A percentile compares a stretch with the other conserved stretches of the same genome.
Conservation (phyloP, 148 eudicot genomes). For the Nepenthes gracilis region DNA sequence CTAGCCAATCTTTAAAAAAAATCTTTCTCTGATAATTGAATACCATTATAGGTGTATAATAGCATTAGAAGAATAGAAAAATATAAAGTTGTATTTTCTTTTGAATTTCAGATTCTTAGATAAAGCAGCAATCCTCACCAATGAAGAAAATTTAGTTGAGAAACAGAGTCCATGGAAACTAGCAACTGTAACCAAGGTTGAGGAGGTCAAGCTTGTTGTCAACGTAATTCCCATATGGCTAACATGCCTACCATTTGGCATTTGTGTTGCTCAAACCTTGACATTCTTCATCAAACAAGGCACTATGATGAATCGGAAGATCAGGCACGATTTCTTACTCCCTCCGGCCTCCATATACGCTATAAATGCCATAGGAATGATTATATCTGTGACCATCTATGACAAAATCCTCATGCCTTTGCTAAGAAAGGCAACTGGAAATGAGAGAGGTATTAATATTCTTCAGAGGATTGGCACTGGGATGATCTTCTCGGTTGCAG, state of each 20-base stretch:
- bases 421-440: conserved; percentile 28
- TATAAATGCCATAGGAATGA: conserved; percentile 29
- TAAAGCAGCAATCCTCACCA: conserved; percentile 39
- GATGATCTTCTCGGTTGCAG: conserved; percentile 28
- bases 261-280: conserved; percentile 20
- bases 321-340: conserved; percentile 21
- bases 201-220: conserved; percentile 52
- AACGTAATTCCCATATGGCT: conserved; percentile 55
- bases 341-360: conserved; percentile 46
- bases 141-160: conserved; percentile 8
- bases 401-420: conserved; percentile 42
- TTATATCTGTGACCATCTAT: conserved; percentile 25
- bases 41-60: too few relatives aligned
- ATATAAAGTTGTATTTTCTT: too few relatives aligned
- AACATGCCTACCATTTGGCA: neutral
- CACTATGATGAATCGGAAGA: conserved; percentile 21
- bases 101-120: conserved; percentile 22
- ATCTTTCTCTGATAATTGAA: too few relatives aligned
- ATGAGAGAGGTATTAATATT: conserved; percentile 43
- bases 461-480: conserved; percentile 53
- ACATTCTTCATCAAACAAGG: conserved; percentile 72
- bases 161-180: conserved; percentile 45
- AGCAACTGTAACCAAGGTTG: conserved; percentile 46
- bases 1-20: too few relatives aligned
- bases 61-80: too few relatives aligned